Percentiles rank a stretch among this genome's conserved stretches.
Evolutionary conservation across 495 filamentous ascomycete species (phyloP).

Genomic region (Xylaria flabelliformis): DNA sequence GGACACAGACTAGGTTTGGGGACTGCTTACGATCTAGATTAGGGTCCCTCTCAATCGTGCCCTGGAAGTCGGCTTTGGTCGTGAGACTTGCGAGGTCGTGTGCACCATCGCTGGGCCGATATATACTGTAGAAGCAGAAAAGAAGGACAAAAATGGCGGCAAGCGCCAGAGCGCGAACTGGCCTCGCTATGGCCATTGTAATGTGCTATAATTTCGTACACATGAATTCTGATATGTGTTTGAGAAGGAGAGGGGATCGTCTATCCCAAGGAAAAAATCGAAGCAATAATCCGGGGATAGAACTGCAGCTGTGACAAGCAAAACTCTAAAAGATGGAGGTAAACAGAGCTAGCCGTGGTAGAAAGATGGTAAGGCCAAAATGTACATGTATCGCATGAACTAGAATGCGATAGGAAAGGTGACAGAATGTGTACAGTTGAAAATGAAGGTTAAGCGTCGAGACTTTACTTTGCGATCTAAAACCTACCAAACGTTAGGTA

Average conservation of each 20-base stretch:
- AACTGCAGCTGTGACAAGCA: background rate
- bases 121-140: slow-evolving; percentile 76
- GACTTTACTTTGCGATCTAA: slow-evolving; percentile 14
- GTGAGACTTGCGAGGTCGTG: slow-evolving; percentile 42
- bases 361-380: background rate
- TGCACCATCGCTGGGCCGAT: slow-evolving; percentile 51
- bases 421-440: slow-evolving; percentile 6
- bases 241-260: background rate
- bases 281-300: background rate
- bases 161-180: slow-evolving; percentile 78
- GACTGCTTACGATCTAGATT: slow-evolving; percentile 75
- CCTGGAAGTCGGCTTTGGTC: slow-evolving; percentile 45
- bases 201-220: slow-evolving; percentile 29
- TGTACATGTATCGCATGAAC: background rate
- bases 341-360: background rate
- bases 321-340: slow-evolving; percentile 6
- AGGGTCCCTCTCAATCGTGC: slow-evolving; percentile 73
- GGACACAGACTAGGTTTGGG: background rate
- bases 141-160: slow-evolving; percentile 71
- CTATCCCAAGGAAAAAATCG: slow-evolving; percentile 6
- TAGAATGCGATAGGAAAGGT: slow-evolving; percentile 20
- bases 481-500: slow-evolving; percentile 1
- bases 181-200: slow-evolving; percentile 80
- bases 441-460: background rate
- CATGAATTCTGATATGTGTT: slow-evolving; percentile 34